Evolutionary conservation across 2,329 filamentous ascomycete species (phyloP), one percentile per base, ranked within the genome.

Genomic region (Lachnellula cervina): DNA sequence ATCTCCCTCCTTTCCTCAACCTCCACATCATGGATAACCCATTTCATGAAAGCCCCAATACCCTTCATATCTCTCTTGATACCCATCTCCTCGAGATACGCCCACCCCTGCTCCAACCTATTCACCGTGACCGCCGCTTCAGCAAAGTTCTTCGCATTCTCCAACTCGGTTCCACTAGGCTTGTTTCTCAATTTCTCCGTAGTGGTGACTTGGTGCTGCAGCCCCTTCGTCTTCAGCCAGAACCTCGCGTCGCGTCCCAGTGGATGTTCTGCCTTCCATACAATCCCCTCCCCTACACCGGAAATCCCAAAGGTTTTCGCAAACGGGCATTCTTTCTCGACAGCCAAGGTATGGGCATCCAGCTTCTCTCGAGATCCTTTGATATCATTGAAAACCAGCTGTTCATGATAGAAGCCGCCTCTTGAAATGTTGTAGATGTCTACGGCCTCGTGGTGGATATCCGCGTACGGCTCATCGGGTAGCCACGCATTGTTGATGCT

Each of bases 151-250:
- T 38, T 61, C 6, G 58, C 58, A 16, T 49, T 57, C 23, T 28
- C 42, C 11, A 13, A 42, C 2, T 43, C 23, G 7, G 4, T n/a
- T 49, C 37, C 35, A 32, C 21, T 3, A 37, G 35, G 19, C 2
- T n/a, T 21, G 14, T 50, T 49, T n/a, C 55, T 57, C 14, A 62
- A 14, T 7, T 58, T 56, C 5, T 61, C 52, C 1, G 49, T 53
- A 14, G 48, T 52, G 3, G 45, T 57, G 6, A 56, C n/a, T 0
- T 19, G n/a, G 25, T 62, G 51, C 9, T 56, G 38, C 5, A 56
- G 55, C 2, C 63, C 63, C 35, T 66, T 66, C 2, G 58, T 57
- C 38, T 66, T 66, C 0, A 65, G 5, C 64, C 64, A 66, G 21
- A 61, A 65, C 25, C 48, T 53, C 1, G 62, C 45, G 45, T 64